Percentiles rank a stretch among this genome's conserved stretches.
Conservation (phyloP, 495 filamentous ascomycete genomes). For the Neurospora intermedia region DNA sequence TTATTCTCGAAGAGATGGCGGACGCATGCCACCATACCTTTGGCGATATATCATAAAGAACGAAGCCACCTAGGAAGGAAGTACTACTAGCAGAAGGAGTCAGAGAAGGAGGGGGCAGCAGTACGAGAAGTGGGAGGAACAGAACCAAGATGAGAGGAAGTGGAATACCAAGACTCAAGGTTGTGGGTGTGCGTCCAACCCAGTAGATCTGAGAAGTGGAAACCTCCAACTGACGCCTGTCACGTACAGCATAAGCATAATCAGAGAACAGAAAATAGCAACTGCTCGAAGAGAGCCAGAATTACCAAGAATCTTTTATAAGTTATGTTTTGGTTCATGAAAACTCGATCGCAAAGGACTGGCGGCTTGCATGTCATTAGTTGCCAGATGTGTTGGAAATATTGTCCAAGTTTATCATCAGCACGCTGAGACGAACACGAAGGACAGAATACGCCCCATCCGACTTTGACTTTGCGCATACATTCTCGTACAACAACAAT, state of each 20-base stretch:
- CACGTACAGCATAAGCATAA: neutral
- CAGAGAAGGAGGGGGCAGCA: neutral
- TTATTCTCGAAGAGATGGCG: neutral
- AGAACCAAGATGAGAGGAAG: neutral
- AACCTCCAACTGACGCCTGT: neutral
- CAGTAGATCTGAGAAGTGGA: neutral
- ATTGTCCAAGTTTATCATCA: too few relatives aligned
- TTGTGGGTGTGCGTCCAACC: neutral
- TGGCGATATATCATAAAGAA: neutral
- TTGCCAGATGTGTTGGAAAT: too few relatives aligned
- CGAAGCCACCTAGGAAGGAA: neutral
- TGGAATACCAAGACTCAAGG: neutral
- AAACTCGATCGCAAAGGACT: neutral
- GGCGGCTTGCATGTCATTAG: too few relatives aligned
- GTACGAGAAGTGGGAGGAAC: neutral
- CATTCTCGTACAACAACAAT: too few relatives aligned
- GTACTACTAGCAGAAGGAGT: neutral
- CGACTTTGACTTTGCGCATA: too few relatives aligned
- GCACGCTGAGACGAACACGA: too few relatives aligned
- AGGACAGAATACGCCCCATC: too few relatives aligned
- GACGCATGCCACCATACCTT: neutral
- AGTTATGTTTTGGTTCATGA: neutral
- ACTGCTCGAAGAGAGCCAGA: neutral
- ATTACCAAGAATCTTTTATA: neutral
- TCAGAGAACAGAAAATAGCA: neutral